Conservation (phyloP, 2,329 filamentous ascomycete species). For the Aspergillus thermomutatus region DNA sequence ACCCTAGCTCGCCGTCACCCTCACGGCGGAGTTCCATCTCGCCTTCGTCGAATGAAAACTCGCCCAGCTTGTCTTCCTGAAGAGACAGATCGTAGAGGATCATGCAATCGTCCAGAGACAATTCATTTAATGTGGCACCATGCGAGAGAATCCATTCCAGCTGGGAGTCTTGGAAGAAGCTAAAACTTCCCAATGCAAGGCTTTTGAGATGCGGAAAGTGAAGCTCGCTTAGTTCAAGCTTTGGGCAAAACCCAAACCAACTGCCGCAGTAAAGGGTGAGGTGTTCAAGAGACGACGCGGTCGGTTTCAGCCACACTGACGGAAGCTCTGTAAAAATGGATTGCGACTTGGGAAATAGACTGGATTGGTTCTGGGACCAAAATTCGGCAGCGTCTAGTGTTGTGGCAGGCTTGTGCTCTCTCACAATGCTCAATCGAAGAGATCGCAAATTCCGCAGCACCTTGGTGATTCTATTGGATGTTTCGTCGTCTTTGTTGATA, state of each 20-base stretch:
- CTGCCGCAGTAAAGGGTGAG: conserved; percentile 38
- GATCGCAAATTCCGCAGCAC: not conserved
- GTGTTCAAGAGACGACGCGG: conserved; percentile 22
- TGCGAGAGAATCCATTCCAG: conserved; percentile 47
- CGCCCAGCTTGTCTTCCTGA: conserved; percentile 29
- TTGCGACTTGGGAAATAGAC: not conserved
- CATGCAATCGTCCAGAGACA: conserved; percentile 45
- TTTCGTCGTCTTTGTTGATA: not conserved
- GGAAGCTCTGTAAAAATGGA: not conserved
- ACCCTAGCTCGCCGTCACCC: not conserved
- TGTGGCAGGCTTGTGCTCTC: not conserved
- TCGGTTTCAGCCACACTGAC: conserved; percentile 8
- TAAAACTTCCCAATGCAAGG: conserved; percentile 40
- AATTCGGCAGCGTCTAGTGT: not conserved
- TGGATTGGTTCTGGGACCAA: too few species aligned
- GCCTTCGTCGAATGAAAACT: conserved; percentile 35
- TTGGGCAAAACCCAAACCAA: conserved; percentile 43
- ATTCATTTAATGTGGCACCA: conserved; percentile 35
- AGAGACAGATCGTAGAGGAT: conserved; percentile 23
- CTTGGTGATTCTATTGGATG: not conserved
- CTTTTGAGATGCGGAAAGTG: conserved; percentile 40
- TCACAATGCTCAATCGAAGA: not conserved
- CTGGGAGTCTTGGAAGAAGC: conserved; percentile 46
- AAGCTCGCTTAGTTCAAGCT: conserved; percentile 32
- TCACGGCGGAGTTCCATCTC: not conserved